Evolutionary conservation across 2,329 filamentous ascomycete species (phyloP), one percentile per base, ranked within the genome.

Genomic region (Aquanectria penicillioides): DNA sequence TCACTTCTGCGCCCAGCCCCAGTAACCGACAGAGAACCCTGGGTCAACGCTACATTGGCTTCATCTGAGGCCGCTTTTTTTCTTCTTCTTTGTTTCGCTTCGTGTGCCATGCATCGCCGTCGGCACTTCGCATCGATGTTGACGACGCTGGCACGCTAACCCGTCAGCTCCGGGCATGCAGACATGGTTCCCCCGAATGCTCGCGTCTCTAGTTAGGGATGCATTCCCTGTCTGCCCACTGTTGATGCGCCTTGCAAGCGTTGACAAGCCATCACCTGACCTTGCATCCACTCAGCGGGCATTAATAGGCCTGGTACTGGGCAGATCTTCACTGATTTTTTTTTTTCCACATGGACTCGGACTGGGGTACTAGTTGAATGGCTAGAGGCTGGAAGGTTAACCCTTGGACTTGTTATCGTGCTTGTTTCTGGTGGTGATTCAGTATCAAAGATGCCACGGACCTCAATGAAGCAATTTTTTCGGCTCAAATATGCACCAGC

Each of bases 261-360:
- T 69, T 62, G 57, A 61, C 53, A 49, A 28, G 29, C 53, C 58
- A 69, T 69, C 66, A 69, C 66, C 66, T 69, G 66, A 69, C 66
- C 51, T 59, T 38, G 43, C 26, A 34, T 33, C 59, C 59, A 62
- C 51, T 40, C 23, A 36, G 11, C 34, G 18, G 29, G 28, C 18
- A 55, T 60, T 53, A 44, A 54, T 54, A n/a, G 38, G 46, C 34
- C 47, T 57, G 20, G 22, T 31, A 36, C 46, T 44, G 53, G 25
- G 34, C 34, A 57, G 55, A 47, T 51, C 40, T 15, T 37, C 26
- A 33, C 17, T 15, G 33, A 29, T n/a, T n/a, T n/a, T n/a, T n/a
- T n/a, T n/a, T n/a, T n/a, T n/a, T n/a, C 20, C 40, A 38, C 31
- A 37, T 37, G 29, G 25, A 23, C 18, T 29, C 20, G 23, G 20